Percentiles rank a stretch among this genome's conserved stretches.
Conservation (phyloP, 306 rosid species). For the Myrica gale region DNA sequence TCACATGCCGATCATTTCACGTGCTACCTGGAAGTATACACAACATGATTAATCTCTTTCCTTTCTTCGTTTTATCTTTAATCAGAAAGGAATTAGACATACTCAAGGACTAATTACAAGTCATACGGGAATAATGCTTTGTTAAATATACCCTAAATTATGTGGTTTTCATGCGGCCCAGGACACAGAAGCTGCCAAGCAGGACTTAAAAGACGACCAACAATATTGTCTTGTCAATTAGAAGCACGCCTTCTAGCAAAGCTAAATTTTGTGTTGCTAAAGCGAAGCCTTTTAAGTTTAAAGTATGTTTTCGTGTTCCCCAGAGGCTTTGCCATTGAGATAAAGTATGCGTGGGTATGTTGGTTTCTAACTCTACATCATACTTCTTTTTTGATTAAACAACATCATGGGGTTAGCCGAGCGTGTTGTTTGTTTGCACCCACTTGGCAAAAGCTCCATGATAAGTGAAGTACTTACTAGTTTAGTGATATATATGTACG, state of each 20-base stretch:
- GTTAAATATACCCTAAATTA: neutral
- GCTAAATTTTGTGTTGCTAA: conserved; percentile 29
- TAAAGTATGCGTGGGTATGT: conserved; percentile 58
- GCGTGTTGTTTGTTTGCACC: conserved; percentile 24
- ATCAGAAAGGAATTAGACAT: neutral
- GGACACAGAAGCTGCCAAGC: conserved; percentile 47
- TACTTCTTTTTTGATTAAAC: too few relatives aligned
- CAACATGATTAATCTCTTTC: neutral
- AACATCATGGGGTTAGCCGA: conserved; percentile 22
- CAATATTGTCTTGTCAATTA: conserved; percentile 49
- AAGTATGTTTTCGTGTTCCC: conserved; percentile 53
- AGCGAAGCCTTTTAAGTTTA: conserved; percentile 22
- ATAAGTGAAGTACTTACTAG: conserved; percentile 19
- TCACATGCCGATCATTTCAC: neutral
- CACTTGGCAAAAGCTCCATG: conserved; percentile 36
- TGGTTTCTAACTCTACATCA: conserved; percentile 68
- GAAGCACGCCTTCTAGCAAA: conserved; percentile 51
- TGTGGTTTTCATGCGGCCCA: neutral
- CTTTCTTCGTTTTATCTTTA: neutral
- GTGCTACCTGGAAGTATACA: neutral
- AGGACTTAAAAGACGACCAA: conserved; percentile 36
- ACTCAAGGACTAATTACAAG: neutral
- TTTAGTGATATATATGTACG: conserved; percentile 12
- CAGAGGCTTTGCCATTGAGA: conserved; percentile 33
- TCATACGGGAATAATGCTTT: neutral